Evolutionary conservation across 257 asterid species (phyloP), one percentile per base, ranked within the genome.

Genomic region (Paulownia fortunei): DNA sequence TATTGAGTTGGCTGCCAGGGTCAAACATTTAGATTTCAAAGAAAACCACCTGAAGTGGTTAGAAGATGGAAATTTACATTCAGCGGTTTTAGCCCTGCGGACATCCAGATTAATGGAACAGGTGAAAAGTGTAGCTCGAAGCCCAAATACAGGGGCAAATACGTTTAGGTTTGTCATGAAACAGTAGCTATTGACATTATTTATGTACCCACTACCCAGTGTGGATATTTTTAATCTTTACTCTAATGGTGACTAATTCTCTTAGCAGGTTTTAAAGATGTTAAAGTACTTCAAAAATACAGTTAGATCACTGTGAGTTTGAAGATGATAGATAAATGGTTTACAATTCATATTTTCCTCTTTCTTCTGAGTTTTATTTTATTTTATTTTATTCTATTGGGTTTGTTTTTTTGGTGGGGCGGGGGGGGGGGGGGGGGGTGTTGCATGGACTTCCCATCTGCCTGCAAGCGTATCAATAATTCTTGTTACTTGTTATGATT

Each of bases 141-240:
- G 86, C 97, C 93, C 0, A 95, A 88, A 80, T 95, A 95, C 62
- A 87, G 99, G 81, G 99, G 99, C 79, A 95, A 95, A 82, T 95
- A 95, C 74, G 99, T 95, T n/a, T 94, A 94, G 87, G 76, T 66
- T 27, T 36, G 3, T 58, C n/a, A 24, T 64, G 46, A 0, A 15
- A 30, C 19, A 34, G 36, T 5, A 44, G 58, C 37, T 23, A 0
- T 13, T 1, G 18, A 9, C 42, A 47, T 26, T 49, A 13, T 39
- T 23, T 30, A 41, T 72, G 51, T 44, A 55, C 5, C 13, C 24
- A 6, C 39, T 44, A 55, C 5, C 13, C 24, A 6, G 12, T 16
- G 18, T 42, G 58, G n/a, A n/a, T 54, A 23, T 63, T 30, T 67
- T 16, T 23, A 8, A 3, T 12, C 24, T 19, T 41, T 27, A 2